Evolutionary conservation across 2,329 filamentous ascomycete genomes (phyloP).

Genomic region (Claviceps spartinae): DNA sequence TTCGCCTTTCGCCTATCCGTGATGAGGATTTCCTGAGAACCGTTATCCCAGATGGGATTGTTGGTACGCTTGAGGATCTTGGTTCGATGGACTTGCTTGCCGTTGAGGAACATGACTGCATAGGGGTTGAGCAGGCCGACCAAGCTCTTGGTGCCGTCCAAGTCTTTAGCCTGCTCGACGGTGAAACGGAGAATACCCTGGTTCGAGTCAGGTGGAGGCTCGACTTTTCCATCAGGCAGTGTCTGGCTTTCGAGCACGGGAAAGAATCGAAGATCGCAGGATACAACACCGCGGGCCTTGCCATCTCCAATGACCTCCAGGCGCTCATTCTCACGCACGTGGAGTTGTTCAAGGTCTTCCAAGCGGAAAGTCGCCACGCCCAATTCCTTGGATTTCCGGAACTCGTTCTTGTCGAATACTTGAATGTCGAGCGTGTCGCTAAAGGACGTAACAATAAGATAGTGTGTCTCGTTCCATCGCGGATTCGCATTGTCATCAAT

Average conservation of each 20-base stretch:
- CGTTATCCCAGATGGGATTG: slow-evolving; percentile 90
- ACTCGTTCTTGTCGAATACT: slow-evolving; percentile 87
- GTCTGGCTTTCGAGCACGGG: slow-evolving; percentile 67
- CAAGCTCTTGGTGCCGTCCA: slow-evolving; percentile 84
- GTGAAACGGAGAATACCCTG: slow-evolving; percentile 91
- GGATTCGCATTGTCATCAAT: slow-evolving; percentile 75
- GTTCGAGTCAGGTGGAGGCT: slow-evolving; percentile 76
- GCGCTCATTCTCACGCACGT: slow-evolving; percentile 70
- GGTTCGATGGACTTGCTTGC: slow-evolving; percentile 77
- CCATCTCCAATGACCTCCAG: slow-evolving; percentile 77
- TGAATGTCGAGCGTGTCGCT: slow-evolving; percentile 76
- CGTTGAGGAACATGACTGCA: slow-evolving; percentile 74
- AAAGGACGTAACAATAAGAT: slow-evolving; percentile 85
- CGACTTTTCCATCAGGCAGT: slow-evolving; percentile 60
- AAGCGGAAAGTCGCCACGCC: slow-evolving; percentile 75
- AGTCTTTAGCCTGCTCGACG: slow-evolving; percentile 89
- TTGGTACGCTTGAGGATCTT: slow-evolving; percentile 95
- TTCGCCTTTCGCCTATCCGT: slow-evolving; percentile 85
- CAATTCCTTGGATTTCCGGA: slow-evolving; percentile 91
- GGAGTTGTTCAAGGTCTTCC: slow-evolving; percentile 64
- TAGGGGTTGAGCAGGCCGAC: slow-evolving; percentile 88
- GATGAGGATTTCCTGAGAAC: slow-evolving; percentile 85
- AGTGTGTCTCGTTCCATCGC: slow-evolving; percentile 92
- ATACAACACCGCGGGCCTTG: slow-evolving; percentile 66
- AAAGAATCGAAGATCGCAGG: slow-evolving; percentile 85